These are phyloP conservation scores for Botrytis aclada DNA, from an alignment of 2,329 filamentous ascomycete species.

Conservation along the genomic window DNA sequence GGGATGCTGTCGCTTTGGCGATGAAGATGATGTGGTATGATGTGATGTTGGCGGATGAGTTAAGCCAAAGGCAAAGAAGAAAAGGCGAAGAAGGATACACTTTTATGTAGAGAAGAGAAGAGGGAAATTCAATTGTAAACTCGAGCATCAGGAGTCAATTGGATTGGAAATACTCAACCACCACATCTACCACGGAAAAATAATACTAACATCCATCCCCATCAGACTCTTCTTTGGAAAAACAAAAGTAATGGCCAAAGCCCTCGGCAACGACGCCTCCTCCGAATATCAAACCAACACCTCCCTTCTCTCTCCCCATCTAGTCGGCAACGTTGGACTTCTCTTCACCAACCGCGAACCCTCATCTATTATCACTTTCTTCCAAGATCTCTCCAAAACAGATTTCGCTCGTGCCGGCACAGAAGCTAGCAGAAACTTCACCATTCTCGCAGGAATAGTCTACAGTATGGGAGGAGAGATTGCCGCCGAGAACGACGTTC, in stretches of 20 bases:
- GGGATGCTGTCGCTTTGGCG: not conserved
- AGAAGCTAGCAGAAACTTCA: slow-evolving; percentile 69
- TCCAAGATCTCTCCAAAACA: slow-evolving; percentile 66
- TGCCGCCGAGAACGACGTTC: slow-evolving; percentile 75
- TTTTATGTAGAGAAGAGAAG: not conserved
- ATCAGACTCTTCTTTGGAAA: slow-evolving; percentile 94
- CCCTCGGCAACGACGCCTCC: slow-evolving; percentile 74
- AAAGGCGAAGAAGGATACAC: not conserved
- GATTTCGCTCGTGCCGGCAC: slow-evolving; percentile 92
- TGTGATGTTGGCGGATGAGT: not conserved
- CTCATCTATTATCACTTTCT: slow-evolving; percentile 66
- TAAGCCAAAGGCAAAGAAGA: not conserved
- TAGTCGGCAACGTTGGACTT: slow-evolving; percentile 81
- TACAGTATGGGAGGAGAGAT: slow-evolving; percentile 79
- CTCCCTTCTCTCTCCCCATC: slow-evolving; percentile 63
- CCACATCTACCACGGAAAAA: not conserved
- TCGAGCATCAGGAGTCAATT: not conserved
- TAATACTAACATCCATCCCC: not conserved
- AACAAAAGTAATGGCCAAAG: slow-evolving; percentile 97
- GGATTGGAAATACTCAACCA: not conserved
- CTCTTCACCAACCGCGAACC: slow-evolving; percentile 81
- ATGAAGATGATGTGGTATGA: not conserved
- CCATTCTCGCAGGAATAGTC: slow-evolving; percentile 78
- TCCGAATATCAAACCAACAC: slow-evolving; percentile 80
- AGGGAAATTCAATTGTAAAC: not conserved